A percentile compares a stretch with the other conserved stretches of the same genome.
Conservation (phyloP, 2,329 filamentous ascomycete species). For the Alternaria conjuncta region DNA sequence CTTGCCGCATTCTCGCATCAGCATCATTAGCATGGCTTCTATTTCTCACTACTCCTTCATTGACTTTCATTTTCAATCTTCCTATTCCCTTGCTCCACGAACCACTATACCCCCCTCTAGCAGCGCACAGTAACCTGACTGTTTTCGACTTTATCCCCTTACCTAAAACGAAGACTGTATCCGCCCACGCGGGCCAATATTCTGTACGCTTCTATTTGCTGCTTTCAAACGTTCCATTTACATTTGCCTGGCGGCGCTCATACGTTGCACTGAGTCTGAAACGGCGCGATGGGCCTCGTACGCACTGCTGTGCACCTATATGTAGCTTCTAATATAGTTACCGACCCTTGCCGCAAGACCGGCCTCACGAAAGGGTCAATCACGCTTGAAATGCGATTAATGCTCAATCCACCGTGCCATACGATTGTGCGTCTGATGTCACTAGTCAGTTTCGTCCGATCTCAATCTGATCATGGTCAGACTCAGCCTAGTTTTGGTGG, state of each 20-base stretch:
- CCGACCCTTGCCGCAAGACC: constrained; percentile 16
- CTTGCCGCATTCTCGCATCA: constrained; percentile 32
- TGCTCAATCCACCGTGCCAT: constrained; percentile 8
- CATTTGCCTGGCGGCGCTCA: constrained; percentile 6
- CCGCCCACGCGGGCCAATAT: constrained; percentile 49
- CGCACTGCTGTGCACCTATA: constrained; percentile 22
- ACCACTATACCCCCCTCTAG: constrained; percentile 43
- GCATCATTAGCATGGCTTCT: constrained; percentile 39
- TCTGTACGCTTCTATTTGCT: constrained; percentile 33
- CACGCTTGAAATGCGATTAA: constrained; percentile 16
- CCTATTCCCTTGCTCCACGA: constrained; percentile 26
- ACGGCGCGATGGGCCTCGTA: constrained; percentile 24
- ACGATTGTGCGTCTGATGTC: constrained; percentile 3
- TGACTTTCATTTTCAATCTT: not conserved
- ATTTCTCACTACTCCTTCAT: constrained; percentile 18
- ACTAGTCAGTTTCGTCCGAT: constrained; percentile 5
- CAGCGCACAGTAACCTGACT: constrained; percentile 17
- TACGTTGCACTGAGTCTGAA: constrained; percentile 17
- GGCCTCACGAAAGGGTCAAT: constrained; percentile 14
- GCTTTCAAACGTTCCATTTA: constrained; percentile 8
- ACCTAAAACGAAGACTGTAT: constrained; percentile 49
- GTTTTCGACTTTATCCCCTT: constrained; percentile 25
- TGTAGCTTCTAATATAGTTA: constrained; percentile 24
- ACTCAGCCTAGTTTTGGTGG: not conserved
- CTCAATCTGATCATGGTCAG: not conserved